Evolutionary conservation across 176 grass and related monocot species (phyloP).

Genomic region (Triticum timopheevii): DNA sequence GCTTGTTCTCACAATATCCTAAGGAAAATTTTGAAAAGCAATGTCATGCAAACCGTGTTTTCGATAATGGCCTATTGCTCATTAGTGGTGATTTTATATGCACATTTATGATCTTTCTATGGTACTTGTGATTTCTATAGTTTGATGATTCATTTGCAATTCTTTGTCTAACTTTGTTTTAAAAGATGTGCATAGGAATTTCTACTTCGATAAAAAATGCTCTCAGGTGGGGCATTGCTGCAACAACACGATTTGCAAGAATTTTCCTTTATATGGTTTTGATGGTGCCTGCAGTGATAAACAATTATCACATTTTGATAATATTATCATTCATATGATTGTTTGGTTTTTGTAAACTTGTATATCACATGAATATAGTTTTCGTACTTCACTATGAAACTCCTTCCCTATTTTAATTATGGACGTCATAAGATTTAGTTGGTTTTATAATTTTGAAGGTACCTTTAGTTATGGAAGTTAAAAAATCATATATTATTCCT

Average conservation of each 20-base stretch:
- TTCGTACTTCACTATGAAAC: not conserved
- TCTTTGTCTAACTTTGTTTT: not conserved
- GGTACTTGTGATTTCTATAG: not conserved
- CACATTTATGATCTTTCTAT: not conserved
- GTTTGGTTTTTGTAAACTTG: not conserved
- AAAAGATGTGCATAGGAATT: not conserved
- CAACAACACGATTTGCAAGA: conserved; percentile 5
- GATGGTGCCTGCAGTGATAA: not conserved
- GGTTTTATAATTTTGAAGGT: not conserved
- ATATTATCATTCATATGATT: not conserved
- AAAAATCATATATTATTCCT: not conserved
- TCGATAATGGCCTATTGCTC: not conserved
- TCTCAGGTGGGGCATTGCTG: not conserved
- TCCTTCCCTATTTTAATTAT: not conserved
- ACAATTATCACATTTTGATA: not conserved
- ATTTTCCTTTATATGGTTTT: not conserved
- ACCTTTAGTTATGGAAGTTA: not conserved
- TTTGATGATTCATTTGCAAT: not conserved
- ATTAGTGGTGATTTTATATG: not conserved
- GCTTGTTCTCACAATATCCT: not conserved
- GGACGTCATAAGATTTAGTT: not conserved
- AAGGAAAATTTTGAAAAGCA: not conserved
- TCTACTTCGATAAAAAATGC: not conserved
- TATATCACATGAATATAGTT: not conserved
- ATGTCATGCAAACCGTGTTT: not conserved